Evolutionary conservation across 1,284 basidiomycete genomes (phyloP).

Genomic region (Boletus sp.): DNA sequence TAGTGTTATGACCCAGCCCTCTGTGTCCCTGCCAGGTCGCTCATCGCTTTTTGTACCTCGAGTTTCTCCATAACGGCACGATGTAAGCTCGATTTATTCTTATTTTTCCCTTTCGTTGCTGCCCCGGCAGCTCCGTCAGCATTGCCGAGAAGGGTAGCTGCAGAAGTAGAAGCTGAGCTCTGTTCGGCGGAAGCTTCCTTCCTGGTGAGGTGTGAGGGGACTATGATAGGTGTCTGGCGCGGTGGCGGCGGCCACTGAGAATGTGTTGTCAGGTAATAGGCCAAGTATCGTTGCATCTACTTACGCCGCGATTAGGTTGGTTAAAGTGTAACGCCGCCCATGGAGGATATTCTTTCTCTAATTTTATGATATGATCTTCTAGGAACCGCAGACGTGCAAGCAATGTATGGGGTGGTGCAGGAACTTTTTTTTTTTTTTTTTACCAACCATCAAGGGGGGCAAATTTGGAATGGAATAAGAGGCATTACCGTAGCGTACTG

Average conservation of each 20-base stretch:
- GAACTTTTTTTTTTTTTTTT: too few relatives aligned
- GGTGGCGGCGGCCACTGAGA: conserved; percentile 76
- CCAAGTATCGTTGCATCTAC: conserved; percentile 28
- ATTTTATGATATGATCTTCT: conserved; percentile 67
- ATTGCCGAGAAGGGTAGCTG: conserved; percentile 8
- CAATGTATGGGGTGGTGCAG: conserved; percentile 59
- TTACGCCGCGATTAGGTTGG: conserved; percentile 71
- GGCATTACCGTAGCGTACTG: conserved; percentile 63
- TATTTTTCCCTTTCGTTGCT: conserved; percentile 32
- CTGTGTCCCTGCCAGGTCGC: conserved; percentile 43
- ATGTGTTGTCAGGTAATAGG: conserved; percentile 5
- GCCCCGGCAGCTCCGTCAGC: conserved; percentile 10
- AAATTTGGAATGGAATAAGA: neutral
- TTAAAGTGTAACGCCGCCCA: conserved; percentile 82
- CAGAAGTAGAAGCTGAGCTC: conserved; percentile 7
- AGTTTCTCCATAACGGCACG: conserved; percentile 69
- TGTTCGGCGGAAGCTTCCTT: conserved; percentile 19
- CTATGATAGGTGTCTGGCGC: conserved; percentile 64
- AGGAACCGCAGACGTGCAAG: conserved; percentile 61
- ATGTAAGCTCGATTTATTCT: conserved; percentile 60
- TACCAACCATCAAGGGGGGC: neutral
- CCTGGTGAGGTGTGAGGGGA: conserved; percentile 54
- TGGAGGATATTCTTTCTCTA: conserved; percentile 76
- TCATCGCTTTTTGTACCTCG: conserved; percentile 71
- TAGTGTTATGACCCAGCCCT: conserved; percentile 16